Conservation (phyloP, 495 filamentous ascomycete species). For the Aspergillus olivimuriae region DNA sequence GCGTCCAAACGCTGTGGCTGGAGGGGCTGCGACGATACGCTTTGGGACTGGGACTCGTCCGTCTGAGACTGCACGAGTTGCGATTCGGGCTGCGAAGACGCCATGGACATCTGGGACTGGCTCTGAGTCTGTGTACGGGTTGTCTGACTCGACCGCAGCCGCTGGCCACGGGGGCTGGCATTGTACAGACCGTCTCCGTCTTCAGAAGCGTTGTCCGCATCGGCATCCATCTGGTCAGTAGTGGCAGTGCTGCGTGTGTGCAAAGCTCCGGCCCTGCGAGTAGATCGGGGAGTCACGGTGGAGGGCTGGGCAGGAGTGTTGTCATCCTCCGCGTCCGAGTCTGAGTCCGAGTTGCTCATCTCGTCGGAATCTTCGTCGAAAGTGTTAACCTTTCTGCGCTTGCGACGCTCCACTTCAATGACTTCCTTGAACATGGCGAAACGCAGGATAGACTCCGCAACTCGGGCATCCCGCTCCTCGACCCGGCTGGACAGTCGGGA, state of each 20-base stretch:
- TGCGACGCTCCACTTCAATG: conserved; percentile 77
- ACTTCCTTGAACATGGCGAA: conserved; percentile 99
- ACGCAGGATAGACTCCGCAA: conserved; percentile 83
- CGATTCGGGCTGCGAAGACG: conserved; percentile 62
- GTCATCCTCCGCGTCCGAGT: conserved; percentile 29
- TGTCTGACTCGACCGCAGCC: conserved; percentile 38
- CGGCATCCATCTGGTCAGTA: conserved; percentile 31
- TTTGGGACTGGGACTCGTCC: conserved; percentile 42
- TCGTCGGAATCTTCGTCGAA: conserved; percentile 47
- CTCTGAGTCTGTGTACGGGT: conserved; percentile 32
- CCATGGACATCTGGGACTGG: conserved; percentile 57
- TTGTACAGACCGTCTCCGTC: conserved; percentile 53
- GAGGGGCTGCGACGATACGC: conserved; percentile 40
- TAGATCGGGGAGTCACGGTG: conserved; percentile 30
- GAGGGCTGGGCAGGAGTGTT: conserved; percentile 27
- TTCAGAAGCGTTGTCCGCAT: conserved; percentile 30
- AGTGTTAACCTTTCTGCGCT: conserved; percentile 51
- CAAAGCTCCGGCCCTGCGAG: conserved; percentile 38
- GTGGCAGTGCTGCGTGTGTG: conserved; percentile 43
- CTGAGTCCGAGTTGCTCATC: conserved; percentile 34
- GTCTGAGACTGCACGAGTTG: conserved; percentile 56
- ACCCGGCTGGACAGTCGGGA: conserved; percentile 86
- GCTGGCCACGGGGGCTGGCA: conserved; percentile 47
- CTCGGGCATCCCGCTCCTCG: conserved; percentile 81
- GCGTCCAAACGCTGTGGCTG: conserved; percentile 55